phyloP scores from a whole-genome alignment of 2,329 filamentous ascomycete genomes.

The Sporothrix luriei region DNA sequence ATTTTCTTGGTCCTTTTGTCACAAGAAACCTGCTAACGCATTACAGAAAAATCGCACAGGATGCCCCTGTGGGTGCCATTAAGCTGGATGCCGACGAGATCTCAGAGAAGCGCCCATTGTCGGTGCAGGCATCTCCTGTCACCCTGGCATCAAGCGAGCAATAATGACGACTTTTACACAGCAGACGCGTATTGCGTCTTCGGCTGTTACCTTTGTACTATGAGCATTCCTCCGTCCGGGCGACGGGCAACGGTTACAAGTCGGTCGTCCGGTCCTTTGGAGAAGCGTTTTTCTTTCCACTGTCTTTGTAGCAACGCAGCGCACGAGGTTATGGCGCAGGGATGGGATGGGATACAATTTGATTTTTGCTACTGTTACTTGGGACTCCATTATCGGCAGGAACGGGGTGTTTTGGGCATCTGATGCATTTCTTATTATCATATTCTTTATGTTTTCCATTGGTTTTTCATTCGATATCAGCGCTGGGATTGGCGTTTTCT shows the following conservation, averaged over 20 bases:
- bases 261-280: neutral
- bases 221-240: neutral
- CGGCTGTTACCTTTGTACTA: slow-evolving; percentile 9
- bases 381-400: slow-evolving; percentile 24
- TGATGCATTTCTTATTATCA: neutral
- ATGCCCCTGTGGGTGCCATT: slow-evolving; percentile 36
- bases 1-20: neutral
- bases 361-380: slow-evolving; percentile 7
- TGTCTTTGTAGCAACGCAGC: slow-evolving; percentile 28
- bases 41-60: slow-evolving; percentile 29
- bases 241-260: neutral
- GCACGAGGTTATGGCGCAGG: slow-evolving; percentile 29
- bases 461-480: slow-evolving; percentile 19
- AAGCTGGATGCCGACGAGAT: slow-evolving; percentile 32
- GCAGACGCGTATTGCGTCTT: neutral
- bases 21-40: slow-evolving; percentile 7
- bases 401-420: slow-evolving; percentile 27
- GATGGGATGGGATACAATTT: slow-evolving; percentile 16
- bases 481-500: slow-evolving; percentile 23
- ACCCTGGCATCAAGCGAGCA: neutral
- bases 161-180: slow-evolving; percentile 1
- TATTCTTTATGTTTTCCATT: slow-evolving; percentile 19
- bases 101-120: slow-evolving; percentile 30
- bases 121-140: slow-evolving; percentile 32
- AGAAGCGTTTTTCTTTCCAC: neutral